Evolutionary conservation across 2,329 filamentous ascomycete genomes (phyloP), one percentile per base, ranked within the genome.

Genomic region (Aureobasidium sp.): DNA sequence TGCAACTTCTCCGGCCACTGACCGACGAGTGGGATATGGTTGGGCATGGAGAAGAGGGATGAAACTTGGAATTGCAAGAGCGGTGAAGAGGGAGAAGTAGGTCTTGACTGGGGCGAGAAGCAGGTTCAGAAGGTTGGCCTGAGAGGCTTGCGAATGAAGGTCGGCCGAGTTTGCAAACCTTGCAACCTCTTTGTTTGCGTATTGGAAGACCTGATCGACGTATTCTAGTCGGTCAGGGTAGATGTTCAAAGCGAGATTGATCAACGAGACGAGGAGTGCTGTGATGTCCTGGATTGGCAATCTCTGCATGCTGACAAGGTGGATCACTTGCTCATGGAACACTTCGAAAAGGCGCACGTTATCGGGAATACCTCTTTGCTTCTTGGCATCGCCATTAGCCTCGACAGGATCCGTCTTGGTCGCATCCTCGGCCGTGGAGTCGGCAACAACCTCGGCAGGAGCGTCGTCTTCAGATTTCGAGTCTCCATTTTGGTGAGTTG

Each of bases 161-260:
- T 99, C 94, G n/a, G 94, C 87, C 67, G 92, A 96, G 74, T 96
- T 96, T 61, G 89, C 85, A 73, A 95, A 90, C 71, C 96, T 90
- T 55, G 84, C 81, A 38, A 93, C 90, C 74, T 97, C 96, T 67
- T 85, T 81, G 55, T 89, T 87, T 53, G 92, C 93, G 71, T 94
- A 97, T 59, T 89, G 85, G 40, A 99, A 79, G 50, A 97, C 88
- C 73, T 97, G 92, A 69, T 99, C 91, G 53, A 97, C 89, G 69
- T 96, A 97, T 77, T 97, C 93, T 62, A 97, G 79, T 60, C 88
- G 83, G 64, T 94, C 87, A 0, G 94, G 93, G 70, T 99, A 97
- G 66, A 97, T 95, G 73, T 95, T 97, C 63, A 99, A 81, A 10
- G 95, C 91, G 60, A 99, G 83, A 67, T 97, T 97, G 40, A 88